Conservation (phyloP, 192 early-diverging fungal genomes). For the Entomortierella beljakovae region DNA sequence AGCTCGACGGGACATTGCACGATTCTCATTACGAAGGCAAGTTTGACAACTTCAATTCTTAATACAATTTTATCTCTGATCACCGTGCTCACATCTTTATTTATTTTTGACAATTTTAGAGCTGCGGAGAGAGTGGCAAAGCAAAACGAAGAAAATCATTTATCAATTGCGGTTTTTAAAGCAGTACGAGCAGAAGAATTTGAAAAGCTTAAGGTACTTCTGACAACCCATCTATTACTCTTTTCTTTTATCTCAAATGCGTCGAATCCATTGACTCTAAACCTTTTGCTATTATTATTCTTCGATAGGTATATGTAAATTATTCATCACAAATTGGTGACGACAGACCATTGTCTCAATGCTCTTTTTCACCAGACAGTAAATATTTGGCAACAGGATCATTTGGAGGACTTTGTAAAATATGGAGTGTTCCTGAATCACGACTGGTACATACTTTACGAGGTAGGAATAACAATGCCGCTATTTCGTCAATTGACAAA, state of each 20-base stretch:
- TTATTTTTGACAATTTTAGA: slow-evolving; percentile 32
- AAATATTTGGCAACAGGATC: slow-evolving; percentile 81
- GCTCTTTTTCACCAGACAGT: slow-evolving; percentile 85
- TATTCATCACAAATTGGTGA: slow-evolving; percentile 90
- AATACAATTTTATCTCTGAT: neutral
- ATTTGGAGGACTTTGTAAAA: slow-evolving; percentile 86
- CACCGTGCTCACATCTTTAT: neutral
- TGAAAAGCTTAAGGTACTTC: slow-evolving; percentile 70
- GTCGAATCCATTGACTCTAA: neutral
- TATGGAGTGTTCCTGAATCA: slow-evolving; percentile 89
- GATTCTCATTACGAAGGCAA: slow-evolving; percentile 77
- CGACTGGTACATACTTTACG: slow-evolving; percentile 65
- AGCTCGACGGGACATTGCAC: slow-evolving; percentile 76
- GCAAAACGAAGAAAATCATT: slow-evolving; percentile 74
- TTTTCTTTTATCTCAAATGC: neutral
- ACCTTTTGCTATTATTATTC: neutral
- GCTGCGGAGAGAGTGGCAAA: slow-evolving; percentile 72
- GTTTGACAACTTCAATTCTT: slow-evolving; percentile 43
- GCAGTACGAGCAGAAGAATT: slow-evolving; percentile 80
- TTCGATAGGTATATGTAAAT: slow-evolving; percentile 67
- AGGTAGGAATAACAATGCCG: slow-evolving; percentile 23
- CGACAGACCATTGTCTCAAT: slow-evolving; percentile 83
- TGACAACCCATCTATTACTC: neutral
- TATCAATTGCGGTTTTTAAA: slow-evolving; percentile 75
- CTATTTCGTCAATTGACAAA: neutral